phyloP scores from a whole-genome alignment of 2,329 filamentous ascomycete species.

The Penicillium sp. region DNA sequence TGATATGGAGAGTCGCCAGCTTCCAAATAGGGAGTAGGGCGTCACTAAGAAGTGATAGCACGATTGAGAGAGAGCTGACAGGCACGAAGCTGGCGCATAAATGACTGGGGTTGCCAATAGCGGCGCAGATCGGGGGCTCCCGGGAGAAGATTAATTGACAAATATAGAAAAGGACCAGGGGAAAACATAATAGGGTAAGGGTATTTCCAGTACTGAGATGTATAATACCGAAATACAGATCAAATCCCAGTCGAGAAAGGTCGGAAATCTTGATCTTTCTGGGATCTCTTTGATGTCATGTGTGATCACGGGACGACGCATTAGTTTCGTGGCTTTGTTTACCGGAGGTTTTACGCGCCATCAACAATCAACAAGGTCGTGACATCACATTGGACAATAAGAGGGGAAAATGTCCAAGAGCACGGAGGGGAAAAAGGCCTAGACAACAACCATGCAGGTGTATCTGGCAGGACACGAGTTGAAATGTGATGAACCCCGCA shows the following conservation, averaged over 20 bases:
- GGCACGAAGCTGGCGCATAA: constrained; percentile 16
- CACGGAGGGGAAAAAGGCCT: constrained; percentile 4
- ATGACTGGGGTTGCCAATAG: constrained; percentile 18
- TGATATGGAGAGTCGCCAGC: neutral
- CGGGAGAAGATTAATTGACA: constrained; percentile 13
- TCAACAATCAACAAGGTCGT: constrained; percentile 5
- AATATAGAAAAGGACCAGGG: constrained; percentile 7
- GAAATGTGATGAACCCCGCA: constrained; percentile 23
- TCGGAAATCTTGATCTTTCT: neutral
- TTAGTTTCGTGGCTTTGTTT: constrained; percentile 21
- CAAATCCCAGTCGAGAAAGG: neutral
- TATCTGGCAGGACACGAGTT: constrained; percentile 1
- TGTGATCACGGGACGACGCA: constrained; percentile 22
- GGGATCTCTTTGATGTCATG: constrained; percentile 14
- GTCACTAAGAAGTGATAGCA: constrained; percentile 5
- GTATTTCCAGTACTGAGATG: constrained; percentile 13
- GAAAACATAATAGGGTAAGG: constrained; percentile 8
- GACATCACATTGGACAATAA: constrained; percentile 15
- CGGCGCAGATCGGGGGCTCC: constrained; percentile 18
- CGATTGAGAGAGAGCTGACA: constrained; percentile 11
- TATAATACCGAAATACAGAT: constrained; percentile 3
- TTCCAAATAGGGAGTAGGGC: constrained; percentile 1
- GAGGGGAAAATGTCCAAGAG: neutral
- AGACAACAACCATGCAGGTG: constrained; percentile 4
- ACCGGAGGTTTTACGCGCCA: constrained; percentile 8